Conservation (phyloP, 176 grass and related monocot species). For the Lolium rigidum region DNA sequence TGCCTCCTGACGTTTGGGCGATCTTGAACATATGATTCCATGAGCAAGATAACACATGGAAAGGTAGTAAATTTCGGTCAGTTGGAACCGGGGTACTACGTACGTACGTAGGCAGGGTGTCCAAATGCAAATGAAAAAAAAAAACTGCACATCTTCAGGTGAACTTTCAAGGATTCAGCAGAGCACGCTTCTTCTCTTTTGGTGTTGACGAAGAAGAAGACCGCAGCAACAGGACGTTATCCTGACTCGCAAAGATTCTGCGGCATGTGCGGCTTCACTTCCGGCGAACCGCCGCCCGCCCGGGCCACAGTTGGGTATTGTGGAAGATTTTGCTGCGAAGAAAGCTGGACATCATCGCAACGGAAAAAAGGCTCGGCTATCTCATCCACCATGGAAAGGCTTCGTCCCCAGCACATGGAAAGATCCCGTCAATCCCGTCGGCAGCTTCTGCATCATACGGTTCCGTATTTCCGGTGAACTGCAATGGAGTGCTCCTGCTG, state of each 20-base stretch:
- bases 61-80: neutral
- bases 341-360: neutral
- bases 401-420: constrained; percentile 23
- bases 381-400: neutral
- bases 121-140: neutral
- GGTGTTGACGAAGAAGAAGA: neutral
- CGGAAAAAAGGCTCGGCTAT: neutral
- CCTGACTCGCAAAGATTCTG: constrained; percentile 25
- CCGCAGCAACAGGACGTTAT: neutral
- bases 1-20: neutral
- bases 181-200: neutral
- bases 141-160: neutral
- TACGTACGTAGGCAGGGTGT: neutral
- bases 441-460: neutral
- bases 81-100: neutral
- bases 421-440: neutral
- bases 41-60: neutral
- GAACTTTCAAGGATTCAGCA: neutral
- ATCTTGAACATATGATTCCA: neutral
- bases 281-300: too few relatives aligned
- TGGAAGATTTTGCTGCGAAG: neutral
- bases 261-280: neutral
- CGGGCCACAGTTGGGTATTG: neutral
- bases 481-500: neutral
- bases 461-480: neutral